Conservation (phyloP, 495 filamentous ascomycete species). For the Lichina pygmaea region DNA sequence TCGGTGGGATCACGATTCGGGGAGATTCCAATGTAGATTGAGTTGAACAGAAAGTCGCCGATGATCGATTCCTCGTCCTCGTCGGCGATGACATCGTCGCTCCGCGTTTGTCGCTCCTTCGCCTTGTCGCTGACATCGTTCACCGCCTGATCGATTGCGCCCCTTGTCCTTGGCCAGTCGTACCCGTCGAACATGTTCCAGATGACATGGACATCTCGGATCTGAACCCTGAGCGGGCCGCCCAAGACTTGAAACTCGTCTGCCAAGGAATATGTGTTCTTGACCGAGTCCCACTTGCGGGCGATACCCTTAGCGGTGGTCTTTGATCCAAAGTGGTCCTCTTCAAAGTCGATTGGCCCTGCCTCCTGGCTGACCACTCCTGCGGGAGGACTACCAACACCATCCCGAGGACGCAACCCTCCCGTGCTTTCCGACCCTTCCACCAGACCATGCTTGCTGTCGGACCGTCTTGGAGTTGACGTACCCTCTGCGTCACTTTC, state of each 20-base stretch:
- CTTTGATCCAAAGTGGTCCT: constrained; percentile 49
- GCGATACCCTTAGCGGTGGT: constrained; percentile 36
- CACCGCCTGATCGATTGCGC: constrained; percentile 65
- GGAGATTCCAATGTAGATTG: constrained; percentile 88
- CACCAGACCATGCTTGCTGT: neutral
- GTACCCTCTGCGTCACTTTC: constrained; percentile 17
- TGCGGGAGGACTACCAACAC: too few relatives aligned
- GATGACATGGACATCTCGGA: constrained; percentile 74
- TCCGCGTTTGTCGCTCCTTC: constrained; percentile 35
- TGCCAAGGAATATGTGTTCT: constrained; percentile 40
- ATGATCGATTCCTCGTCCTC: constrained; percentile 65
- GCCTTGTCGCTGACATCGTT: constrained; percentile 62
- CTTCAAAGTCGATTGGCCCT: constrained; percentile 27
- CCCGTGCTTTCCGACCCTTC: constrained; percentile 14
- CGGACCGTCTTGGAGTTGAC: neutral
- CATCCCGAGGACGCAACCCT: neutral
- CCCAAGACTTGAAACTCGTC: constrained; percentile 31
- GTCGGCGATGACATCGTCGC: constrained; percentile 19
- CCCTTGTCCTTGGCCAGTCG: constrained; percentile 75
- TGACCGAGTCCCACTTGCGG: constrained; percentile 51
- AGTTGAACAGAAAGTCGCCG: constrained; percentile 91
- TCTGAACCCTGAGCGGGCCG: constrained; percentile 48
- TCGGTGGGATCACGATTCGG: constrained; percentile 62
- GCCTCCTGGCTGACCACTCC: constrained; percentile 9
- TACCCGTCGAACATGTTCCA: constrained; percentile 98